A percentile compares a stretch with the other conserved stretches of the same genome.
These are phyloP conservation scores for Pseudogymnoascus sp. DNA, from an alignment of 2,329 filamentous ascomycete genomes.

Conservation along the genomic window DNA sequence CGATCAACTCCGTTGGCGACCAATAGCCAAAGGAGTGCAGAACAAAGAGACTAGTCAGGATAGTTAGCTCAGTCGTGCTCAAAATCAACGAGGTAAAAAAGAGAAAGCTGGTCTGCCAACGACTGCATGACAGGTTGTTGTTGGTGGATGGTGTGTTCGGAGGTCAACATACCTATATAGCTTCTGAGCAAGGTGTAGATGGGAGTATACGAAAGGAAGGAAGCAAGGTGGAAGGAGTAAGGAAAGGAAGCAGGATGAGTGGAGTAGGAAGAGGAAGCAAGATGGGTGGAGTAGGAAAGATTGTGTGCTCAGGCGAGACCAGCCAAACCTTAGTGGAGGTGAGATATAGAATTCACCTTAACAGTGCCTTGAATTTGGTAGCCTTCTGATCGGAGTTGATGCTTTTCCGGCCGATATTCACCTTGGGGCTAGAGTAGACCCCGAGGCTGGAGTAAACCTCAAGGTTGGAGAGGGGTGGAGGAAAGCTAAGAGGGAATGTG, in stretches of 20 bases:
- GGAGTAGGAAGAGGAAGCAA: background rate
- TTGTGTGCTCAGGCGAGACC: background rate
- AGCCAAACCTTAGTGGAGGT: background rate
- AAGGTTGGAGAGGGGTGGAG: background rate
- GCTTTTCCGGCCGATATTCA: background rate
- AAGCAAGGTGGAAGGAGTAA: background rate
- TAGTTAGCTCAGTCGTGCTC: background rate
- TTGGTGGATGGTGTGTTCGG: background rate
- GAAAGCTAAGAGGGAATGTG: background rate
- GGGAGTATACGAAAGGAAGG: background rate
- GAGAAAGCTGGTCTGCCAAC: background rate
- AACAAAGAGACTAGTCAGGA: background rate
- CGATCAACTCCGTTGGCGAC: background rate
- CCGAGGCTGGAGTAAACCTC: background rate
- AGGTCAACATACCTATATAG: background rate
- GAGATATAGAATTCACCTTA: background rate
- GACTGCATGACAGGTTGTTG: background rate
- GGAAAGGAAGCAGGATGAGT: background rate
- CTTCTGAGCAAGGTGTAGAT: background rate
- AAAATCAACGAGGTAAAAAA: background rate
- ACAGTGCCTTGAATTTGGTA: background rate
- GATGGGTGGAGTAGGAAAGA: background rate
- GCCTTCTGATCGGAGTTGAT: background rate
- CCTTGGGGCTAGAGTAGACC: background rate
- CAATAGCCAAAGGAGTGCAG: background rate